These are phyloP conservation scores for Colletotrichum lupini DNA, from an alignment of 2,329 filamentous ascomycete species.

Conservation along the genomic window DNA sequence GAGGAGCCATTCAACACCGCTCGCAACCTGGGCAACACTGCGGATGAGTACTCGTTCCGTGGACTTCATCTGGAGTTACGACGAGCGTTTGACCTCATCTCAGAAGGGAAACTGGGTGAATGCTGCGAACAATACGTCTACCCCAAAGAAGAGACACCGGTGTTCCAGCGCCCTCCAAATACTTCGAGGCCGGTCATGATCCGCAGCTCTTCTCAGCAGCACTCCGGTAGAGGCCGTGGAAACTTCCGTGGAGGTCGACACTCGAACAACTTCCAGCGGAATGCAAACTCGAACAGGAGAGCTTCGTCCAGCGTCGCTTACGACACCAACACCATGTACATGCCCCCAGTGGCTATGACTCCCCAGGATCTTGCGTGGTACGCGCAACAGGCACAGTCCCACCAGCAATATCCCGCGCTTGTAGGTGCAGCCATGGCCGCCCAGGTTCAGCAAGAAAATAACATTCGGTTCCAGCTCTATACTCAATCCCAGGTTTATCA, in stretches of 20 bases:
- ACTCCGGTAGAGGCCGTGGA: conserved; percentile 59
- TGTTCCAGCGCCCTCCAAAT: conserved; percentile 67
- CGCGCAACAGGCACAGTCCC: conserved; percentile 50
- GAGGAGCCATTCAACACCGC: conserved; percentile 95
- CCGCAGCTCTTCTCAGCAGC: conserved; percentile 71
- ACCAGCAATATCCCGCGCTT: conserved; percentile 47
- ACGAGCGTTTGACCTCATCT: conserved; percentile 85
- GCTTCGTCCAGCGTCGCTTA: conserved; percentile 65
- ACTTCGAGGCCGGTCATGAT: conserved; percentile 67
- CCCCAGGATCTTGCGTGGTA: conserved; percentile 63
- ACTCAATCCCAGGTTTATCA: conserved; percentile 37
- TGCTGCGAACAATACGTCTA: conserved; percentile 91
- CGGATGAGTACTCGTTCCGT: conserved; percentile 92
- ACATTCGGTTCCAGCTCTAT: conserved; percentile 34
- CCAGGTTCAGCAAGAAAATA: conserved; percentile 38
- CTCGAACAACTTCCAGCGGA: conserved; percentile 54
- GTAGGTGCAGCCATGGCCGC: conserved; percentile 34
- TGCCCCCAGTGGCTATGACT: conserved; percentile 53
- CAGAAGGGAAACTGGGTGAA: conserved; percentile 80
- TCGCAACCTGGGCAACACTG: conserved; percentile 94
- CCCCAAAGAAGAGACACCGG: conserved; percentile 80
- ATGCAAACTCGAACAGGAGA: conserved; percentile 59
- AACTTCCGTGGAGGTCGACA: conserved; percentile 62
- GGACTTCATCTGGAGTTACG: conserved; percentile 91
- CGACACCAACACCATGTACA: conserved; percentile 59